A percentile compares a stretch with the other conserved stretches of the same genome.
Conservation (phyloP, 2,329 filamentous ascomycete genomes). For the Talaromyces sp. region DNA sequence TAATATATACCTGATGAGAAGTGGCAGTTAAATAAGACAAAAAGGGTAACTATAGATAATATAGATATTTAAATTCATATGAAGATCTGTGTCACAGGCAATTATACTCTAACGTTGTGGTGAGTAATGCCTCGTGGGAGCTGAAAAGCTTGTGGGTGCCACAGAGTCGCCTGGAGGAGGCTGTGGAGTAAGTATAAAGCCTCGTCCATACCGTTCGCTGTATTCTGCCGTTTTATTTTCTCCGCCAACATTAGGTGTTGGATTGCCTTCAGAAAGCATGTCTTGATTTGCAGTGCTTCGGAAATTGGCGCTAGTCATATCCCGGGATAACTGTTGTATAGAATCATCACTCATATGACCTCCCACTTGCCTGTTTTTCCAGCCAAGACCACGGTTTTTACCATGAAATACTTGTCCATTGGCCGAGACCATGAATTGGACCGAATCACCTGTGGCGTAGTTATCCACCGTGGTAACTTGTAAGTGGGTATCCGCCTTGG, state of each 20-base stretch:
- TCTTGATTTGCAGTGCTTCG: constrained; percentile 13
- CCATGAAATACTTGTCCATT: constrained; percentile 29
- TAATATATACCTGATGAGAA: too few species aligned
- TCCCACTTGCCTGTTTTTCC: constrained; percentile 31
- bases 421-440: constrained; percentile 36
- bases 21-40: too few species aligned
- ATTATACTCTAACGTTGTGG: too few species aligned
- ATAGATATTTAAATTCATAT: too few species aligned
- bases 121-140: too few species aligned
- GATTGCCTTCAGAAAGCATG: background rate
- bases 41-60: too few species aligned
- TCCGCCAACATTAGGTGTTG: background rate
- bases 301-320: constrained; percentile 22
- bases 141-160: too few species aligned
- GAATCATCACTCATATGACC: constrained; percentile 26
- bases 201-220: too few species aligned
- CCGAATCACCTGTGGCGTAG: constrained; percentile 29
- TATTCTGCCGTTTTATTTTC: too few species aligned
- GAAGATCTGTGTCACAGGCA: too few species aligned
- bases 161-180: too few species aligned
- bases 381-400: constrained; percentile 22
- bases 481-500: constrained; percentile 20
- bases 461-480: constrained; percentile 31
- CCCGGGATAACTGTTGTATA: constrained; percentile 28
- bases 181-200: too few species aligned